Evolutionary conservation across 345 rosid genomes (phyloP), one percentile per base, ranked within the genome.

Genomic region (Eucalyptus curtisii): DNA sequence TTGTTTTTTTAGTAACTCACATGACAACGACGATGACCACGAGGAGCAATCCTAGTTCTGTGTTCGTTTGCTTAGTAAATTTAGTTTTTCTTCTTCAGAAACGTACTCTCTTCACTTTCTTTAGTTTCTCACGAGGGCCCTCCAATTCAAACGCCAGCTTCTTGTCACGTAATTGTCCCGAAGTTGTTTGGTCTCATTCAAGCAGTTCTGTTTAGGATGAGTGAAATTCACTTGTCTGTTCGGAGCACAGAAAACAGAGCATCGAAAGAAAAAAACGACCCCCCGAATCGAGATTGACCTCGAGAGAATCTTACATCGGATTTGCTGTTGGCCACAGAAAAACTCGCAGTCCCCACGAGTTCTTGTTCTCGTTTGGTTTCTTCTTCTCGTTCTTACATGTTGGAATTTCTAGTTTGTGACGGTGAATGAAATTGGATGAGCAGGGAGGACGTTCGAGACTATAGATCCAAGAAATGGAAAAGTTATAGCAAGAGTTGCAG

Each of bases 391-490:
- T 64, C 10, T 66, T 66, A 7, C 33, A 15, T 5, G 1, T 37
- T 3, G 82, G 47, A 24, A 37, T 20, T 37, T 76, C 5, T 76
- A 10, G 45, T 3, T 76, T 37, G 7, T 37, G 45, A 37, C 6
- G 47, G 45, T 11, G 47, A 19, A 0, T 19, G 47, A 20, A 37
- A 76, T 37, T 42, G 52, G 27, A 47, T 13, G 7, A 31, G 57
- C 52, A 95, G 97, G 95, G 22, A 91, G 90, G 49, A 94, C 92
- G 10, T 95, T 93, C 44, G 96, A 95, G 90, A 94, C 95, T 17
- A 90, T 92, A 44, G 96, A 95, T 87, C 96, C 97, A 8, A 90
- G 95, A n/a, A 94, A 89, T 12, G 96, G 93, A 59, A 91, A 92
- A 68, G 92, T 92, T 87, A 92, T 90, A 7, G 93, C 93, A 10